Evolutionary conservation across 306 rosid species (phyloP).

Genomic region (Rosa rugosa): DNA sequence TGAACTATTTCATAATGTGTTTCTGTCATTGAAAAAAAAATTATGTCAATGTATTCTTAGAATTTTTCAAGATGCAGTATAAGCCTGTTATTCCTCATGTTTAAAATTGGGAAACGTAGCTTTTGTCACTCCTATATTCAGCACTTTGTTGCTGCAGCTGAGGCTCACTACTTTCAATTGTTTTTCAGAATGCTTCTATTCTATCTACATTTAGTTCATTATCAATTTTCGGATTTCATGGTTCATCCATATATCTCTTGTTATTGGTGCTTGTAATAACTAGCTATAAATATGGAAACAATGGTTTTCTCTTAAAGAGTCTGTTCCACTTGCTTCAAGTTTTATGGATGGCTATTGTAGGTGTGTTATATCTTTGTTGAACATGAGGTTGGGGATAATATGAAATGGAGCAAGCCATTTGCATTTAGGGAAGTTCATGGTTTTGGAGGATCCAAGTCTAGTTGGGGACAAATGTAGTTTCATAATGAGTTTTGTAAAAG

Average conservation of each 20-base stretch:
- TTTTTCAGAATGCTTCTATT: background rate
- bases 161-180: background rate
- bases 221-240: background rate
- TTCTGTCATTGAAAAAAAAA: background rate
- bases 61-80: background rate
- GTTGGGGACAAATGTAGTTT: background rate
- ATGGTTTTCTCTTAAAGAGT: background rate
- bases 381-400: background rate
- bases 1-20: background rate
- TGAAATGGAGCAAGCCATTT: background rate
- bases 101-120: background rate
- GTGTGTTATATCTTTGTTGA: background rate
- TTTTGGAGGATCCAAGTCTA: background rate
- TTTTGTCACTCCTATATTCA: background rate
- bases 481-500: background rate
- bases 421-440: background rate
- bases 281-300: background rate
- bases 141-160: background rate
- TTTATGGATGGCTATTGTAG: background rate
- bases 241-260: background rate
- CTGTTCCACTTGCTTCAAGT: background rate
- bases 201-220: background rate
- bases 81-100: background rate
- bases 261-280: background rate
- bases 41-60: background rate